Conservation (phyloP, 169 alveolate genomes). For the Blepharisma undulans region DNA sequence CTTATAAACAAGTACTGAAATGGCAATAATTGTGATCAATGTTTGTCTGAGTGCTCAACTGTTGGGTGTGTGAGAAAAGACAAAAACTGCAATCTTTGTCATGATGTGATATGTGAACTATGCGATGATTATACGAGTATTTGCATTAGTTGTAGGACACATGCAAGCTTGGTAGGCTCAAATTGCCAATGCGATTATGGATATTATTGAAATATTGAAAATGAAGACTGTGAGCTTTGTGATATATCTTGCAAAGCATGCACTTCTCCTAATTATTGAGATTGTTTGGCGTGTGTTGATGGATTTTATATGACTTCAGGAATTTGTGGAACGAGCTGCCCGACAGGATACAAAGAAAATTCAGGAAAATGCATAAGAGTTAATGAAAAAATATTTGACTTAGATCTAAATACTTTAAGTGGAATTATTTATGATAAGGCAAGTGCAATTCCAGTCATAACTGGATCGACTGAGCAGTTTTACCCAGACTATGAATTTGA, state of each 20-base stretch:
- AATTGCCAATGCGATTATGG: slow-evolving; percentile 9
- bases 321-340: not conserved
- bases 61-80: not conserved
- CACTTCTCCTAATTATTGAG: not conserved
- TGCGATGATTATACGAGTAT: not conserved
- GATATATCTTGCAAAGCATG: not conserved
- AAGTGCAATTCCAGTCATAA: not conserved
- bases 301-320: not conserved
- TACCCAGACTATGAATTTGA: not conserved
- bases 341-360: not conserved
- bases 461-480: not conserved
- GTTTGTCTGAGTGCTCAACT: not conserved
- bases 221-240: not conserved
- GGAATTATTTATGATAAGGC: not conserved
- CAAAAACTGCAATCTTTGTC: slow-evolving; percentile 10
- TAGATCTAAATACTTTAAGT: not conserved
- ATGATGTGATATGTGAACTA: not conserved
- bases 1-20: not conserved
- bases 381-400: not conserved
- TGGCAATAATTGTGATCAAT: not conserved
- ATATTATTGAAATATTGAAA: not conserved
- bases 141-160: not conserved
- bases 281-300: not conserved
- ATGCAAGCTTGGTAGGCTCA: not conserved
- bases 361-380: not conserved